Percentiles rank a stretch among this genome's conserved stretches.
Evolutionary conservation across 768 basidiomycete genomes (phyloP).

Genomic region (Pilatotrama ljubarskyi): DNA sequence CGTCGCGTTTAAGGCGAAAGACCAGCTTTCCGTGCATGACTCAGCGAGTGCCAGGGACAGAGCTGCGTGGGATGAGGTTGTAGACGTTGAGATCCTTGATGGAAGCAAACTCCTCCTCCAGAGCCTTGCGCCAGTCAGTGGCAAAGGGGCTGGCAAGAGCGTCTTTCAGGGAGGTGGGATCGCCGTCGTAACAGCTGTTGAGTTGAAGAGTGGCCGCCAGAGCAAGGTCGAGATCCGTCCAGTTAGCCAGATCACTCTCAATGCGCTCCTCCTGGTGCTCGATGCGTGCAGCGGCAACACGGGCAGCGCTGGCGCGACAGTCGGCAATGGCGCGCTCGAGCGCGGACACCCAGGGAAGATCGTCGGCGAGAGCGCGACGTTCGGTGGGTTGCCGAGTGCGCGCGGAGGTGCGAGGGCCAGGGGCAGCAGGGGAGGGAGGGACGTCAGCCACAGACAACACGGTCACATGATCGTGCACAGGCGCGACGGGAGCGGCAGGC

Average conservation of each 20-base stretch:
- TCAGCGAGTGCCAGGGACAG: background rate
- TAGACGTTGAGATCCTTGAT: constrained; percentile 22
- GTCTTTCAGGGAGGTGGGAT: constrained; percentile 22
- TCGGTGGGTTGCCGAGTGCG: constrained; percentile 6
- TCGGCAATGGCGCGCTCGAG: constrained; percentile 4
- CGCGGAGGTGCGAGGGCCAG: background rate
- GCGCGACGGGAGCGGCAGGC: background rate
- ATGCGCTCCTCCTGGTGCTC: background rate
- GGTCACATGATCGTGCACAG: too few relatives aligned
- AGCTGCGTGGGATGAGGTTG: constrained; percentile 25
- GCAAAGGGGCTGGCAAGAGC: constrained; percentile 22
- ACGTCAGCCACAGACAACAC: too few relatives aligned
- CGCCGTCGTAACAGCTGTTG: constrained; percentile 19
- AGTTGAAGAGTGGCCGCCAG: constrained; percentile 18
- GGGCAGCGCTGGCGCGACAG: constrained; percentile 2
- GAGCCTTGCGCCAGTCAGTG: constrained; percentile 24
- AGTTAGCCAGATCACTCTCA: background rate
- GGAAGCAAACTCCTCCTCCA: constrained; percentile 25
- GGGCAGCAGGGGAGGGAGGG: background rate
- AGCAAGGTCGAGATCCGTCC: background rate
- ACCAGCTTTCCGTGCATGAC: constrained; percentile 25
- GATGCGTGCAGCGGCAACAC: constrained; percentile 7
- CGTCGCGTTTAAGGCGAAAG: constrained; percentile 29
- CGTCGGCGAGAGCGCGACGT: constrained; percentile 10
- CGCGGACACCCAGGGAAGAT: background rate